Base-by-base conservation (phyloP, 495 filamentous ascomycete genomes). In the Lasiosphaeriaceae sp. region DNA sequence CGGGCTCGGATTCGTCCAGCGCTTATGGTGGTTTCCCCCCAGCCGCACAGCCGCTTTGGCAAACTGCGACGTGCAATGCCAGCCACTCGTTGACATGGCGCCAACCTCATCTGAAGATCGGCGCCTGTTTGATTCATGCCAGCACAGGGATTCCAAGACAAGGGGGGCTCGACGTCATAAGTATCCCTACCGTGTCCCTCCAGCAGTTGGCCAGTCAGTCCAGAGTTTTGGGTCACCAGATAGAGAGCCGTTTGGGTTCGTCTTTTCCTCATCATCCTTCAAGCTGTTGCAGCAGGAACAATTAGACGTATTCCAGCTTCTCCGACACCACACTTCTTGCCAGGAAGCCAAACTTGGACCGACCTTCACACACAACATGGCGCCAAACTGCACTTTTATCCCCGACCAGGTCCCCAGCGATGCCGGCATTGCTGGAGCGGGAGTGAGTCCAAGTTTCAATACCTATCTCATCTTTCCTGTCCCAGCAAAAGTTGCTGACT, bases 401-500 rank as follows among this genome's bases (percentile, higher is more conserved):
- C 81, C 82, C 6, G 58, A 57, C 12, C 52, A 62, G 2, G 68
- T 74, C 9, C 58, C 70, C 2, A 80, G 77, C 60, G 82, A 85
- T 63, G 72, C 79, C 7, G 82, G 80, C 58, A 79, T 85, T 39
- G 80, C 80, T 12, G 82, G 82, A 37, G 71, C 75, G 41, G 81
- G 81, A 55, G 81, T 84, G 75, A 62, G 79, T 72, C 14, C 4
- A 41, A 41, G 26, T 31, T 35, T n/a, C 11, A 35, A 22, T 26
- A 24, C 52, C 44, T 19, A 14, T 26, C 14, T 20, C 21, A 41
- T 16, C 29, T 20, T 2, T 19, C 21, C 31, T 9, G 39, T 19
- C 12, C 45, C 8, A 31, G n/a, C n/a, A 31, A 31, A 31, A 9
- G 20, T 7, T 17, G 14, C 20, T 26, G 19, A 47, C 45, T 21